Percentiles rank a stretch among this genome's conserved stretches.
Conservation (phyloP, 2,329 filamentous ascomycete genomes). For the Nannizzia gypsea region DNA sequence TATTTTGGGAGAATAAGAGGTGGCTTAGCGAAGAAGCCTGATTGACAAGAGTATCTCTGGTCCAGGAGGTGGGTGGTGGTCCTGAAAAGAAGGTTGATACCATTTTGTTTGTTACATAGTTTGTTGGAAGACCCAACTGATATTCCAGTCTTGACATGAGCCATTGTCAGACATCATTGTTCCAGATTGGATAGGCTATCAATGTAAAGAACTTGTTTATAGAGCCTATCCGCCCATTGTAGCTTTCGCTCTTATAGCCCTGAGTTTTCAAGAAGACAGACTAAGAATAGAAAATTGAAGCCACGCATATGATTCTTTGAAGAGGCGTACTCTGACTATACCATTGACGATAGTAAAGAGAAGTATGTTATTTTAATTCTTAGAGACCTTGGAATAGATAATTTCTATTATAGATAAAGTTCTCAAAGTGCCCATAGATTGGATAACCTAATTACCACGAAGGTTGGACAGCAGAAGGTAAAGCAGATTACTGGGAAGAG, state of each 20-base stretch:
- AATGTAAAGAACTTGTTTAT: too few species aligned
- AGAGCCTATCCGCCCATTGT: too few species aligned
- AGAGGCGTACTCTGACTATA: too few species aligned
- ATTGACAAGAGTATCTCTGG: neutral
- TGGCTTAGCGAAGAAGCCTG: neutral
- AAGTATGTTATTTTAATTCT: too few species aligned
- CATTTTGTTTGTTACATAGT: neutral
- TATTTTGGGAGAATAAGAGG: neutral
- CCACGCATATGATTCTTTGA: too few species aligned
- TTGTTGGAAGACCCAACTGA: neutral
- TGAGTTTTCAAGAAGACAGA: too few species aligned
- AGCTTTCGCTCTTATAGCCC: too few species aligned
- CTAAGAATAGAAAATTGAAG: too few species aligned
- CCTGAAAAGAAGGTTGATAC: neutral
- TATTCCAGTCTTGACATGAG: neutral
- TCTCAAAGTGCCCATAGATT: neutral
- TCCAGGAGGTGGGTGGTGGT: neutral
- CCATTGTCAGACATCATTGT: neutral
- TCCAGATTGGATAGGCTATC: too few species aligned
- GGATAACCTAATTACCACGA: too few species aligned
- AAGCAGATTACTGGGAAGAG: neutral
- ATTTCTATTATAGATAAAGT: neutral
- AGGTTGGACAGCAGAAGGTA: neutral
- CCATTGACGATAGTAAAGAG: too few species aligned
- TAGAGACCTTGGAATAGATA: too few species aligned